Evolutionary conservation across 2,329 filamentous ascomycete species (phyloP).

Genomic region (Emericellopsis cladophorae): DNA sequence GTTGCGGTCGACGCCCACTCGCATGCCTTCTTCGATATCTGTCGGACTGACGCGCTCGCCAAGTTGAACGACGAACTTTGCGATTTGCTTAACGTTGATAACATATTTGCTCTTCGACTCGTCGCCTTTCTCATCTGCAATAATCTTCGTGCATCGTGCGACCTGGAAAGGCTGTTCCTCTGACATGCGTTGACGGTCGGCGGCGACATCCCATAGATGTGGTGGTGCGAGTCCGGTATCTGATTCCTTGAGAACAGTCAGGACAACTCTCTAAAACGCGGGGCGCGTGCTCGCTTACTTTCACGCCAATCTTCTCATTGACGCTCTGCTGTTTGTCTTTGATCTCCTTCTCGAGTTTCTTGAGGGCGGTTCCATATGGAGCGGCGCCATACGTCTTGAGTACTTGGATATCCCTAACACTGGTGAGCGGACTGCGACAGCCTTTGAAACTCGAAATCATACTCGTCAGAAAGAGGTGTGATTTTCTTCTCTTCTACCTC

Average conservation of each 20-base stretch:
- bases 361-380: constrained; percentile 83
- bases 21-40: constrained; percentile 99
- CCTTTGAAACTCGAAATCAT: constrained; percentile 22
- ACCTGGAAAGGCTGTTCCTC: constrained; percentile 98
- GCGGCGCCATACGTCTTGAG: constrained; percentile 98
- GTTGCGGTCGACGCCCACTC: constrained; percentile 93
- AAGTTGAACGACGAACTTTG: constrained; percentile 97
- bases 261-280: no score
- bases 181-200: constrained; percentile 94
- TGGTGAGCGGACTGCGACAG: constrained; percentile 9
- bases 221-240: constrained; percentile 96
- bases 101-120: constrained; percentile 99
- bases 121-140: constrained; percentile 85
- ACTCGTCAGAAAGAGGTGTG: constrained; percentile 93
- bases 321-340: constrained; percentile 98
- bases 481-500: constrained; percentile 99
- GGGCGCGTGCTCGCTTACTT: constrained; percentile 30
- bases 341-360: constrained; percentile 98
- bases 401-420: constrained; percentile 85
- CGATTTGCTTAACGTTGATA: constrained; percentile 99
- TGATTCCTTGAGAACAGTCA: constrained; percentile 57
- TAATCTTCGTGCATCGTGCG: constrained; percentile 97
- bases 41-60: constrained; percentile 94
- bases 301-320: constrained; percentile 94
- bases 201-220: constrained; percentile 97